Base-by-base conservation (phyloP, 805 yeast species). In the Suhomyces sp. region DNA sequence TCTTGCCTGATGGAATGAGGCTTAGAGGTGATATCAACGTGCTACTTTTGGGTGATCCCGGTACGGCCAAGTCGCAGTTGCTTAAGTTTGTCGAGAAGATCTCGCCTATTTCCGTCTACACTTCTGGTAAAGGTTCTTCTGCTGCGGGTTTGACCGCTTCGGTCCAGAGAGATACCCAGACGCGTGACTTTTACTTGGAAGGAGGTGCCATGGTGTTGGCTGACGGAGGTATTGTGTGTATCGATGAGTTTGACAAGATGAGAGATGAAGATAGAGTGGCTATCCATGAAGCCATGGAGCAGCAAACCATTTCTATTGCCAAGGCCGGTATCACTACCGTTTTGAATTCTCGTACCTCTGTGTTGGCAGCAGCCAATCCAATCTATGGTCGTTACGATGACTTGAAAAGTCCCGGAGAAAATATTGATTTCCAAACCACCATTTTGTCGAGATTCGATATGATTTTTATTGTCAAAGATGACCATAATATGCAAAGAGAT, bases 181-280 rank as follows among this genome's bases (percentile, higher is more conserved):
- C 97, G 0, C 77, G 97, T 57, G 99, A 94, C 62, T 94, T 93
- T 69, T 93, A 89, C 68, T 76, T 94, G 50, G 99, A 94, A 80
- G 99, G 99, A 55, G 99, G 99, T 72, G 99, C 99, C 7, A 92
- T 94, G 97, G 99, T 94, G n/a, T 77, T 94, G 48, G 99, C 99
- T 0, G 99, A 94, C 73, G 98, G 98, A 40, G 99, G 99, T 59
- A 97, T 94, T 48, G 97, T 93, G 47, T 94, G 98, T 80, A 94
- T 94, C 65, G 99, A 94, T 77, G 99, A 94, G 79, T 94, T 94
- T 67, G 99, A 94, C 71, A 94, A 94, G 77, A 94, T 94, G 99
- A 81, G 98, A 68, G 99, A 94, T 65, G 98, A 94, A 68, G 99
- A 94, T 71, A 82, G 99, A 67, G 98, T 94, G 38, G 98, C 99